Base-by-base conservation (phyloP, 306 rosid species). In the Erythrophleum fordii region DNA sequence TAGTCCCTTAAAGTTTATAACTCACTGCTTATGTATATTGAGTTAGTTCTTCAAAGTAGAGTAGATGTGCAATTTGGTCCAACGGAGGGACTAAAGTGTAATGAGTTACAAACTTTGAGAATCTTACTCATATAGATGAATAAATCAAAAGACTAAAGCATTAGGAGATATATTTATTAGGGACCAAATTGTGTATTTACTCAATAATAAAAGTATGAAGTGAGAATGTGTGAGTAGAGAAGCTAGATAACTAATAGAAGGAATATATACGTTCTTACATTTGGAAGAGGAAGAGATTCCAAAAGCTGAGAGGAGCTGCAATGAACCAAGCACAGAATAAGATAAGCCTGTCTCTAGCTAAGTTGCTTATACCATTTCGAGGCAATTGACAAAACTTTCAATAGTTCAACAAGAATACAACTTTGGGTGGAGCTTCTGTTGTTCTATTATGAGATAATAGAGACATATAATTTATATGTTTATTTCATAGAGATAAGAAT, bases 251-350 rank as follows among this genome's bases (percentile, higher is more conserved):
- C 29, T 72, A 26, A 80, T 37, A 82, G 31, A 76, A 77, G 72
- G 31, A 13, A 64, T 69, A 48, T 69, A 39, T 51, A 52, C 51
- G 45, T 81, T 71, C 93, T 88, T 80, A 96, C 99, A 83, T 96
- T 93, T 75, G 98, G 93, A 77, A 96, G 97, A n/a, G 89, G 93
- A 77, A 93, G 98, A 65, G 93, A 80, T 82, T 96, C 99, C 86
- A 93, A 69, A 75, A 93, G 92, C 86, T 96, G 99, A 72, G 98
- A 90, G 78, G 98, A 87, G 85, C 99, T 96, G 94, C 89, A 84
- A 76, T 5, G 39, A 90, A 77, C 69, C 80, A 78, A 89, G 62
- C 37, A 49, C 73, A 73, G 59, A 86, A 80, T 87, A 72, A 88
- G 84, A 80, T 79, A 46, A 69, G 51, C 66, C 18, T 61, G 55